Base-by-base conservation (phyloP, 352 stramenopile genomes). In the Globisporangium echinulatum region DNA sequence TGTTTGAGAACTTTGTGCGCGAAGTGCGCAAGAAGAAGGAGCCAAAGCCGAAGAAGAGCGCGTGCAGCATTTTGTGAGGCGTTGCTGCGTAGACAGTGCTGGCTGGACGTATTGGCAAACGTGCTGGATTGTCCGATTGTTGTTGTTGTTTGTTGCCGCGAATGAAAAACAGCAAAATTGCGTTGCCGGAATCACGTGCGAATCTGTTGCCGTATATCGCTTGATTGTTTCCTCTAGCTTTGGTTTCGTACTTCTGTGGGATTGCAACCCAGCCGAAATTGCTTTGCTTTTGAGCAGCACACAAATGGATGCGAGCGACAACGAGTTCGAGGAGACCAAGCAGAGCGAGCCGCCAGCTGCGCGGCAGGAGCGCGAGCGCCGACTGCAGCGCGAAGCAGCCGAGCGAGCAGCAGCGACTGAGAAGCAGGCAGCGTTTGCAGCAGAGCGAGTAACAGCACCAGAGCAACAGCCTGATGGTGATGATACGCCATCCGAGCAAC, bases 1-100 rank as follows among this genome's bases (percentile, higher is more conserved):
- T 96, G 39, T 96, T 96, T 63, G 85, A 96, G 67, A 88, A 77
- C 54, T 91, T 96, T 74, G 80, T 94, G 59, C 79, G 79, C 5
- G 86, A 94, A 64, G 85, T 90, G 56, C 80, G 85, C 69, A 79
- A 87, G 63, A 89, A 90, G 62, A 79, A 88, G 63, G 75, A 84
- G 55, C 82, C 79, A 57, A 88, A 88, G 68, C 69, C 70, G 48
- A 88, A 90, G 71, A 90, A 89, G 64, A 86, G 66, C 55, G 64
- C 74, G 49, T 94, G 84, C 57, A 63, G 42, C 7, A 87, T 94
- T 63, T 71, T 94, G 61, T 94, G 40, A 58, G 52, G 39, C 5
- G 25, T 33, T 33, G 2, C 25, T 33, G 25, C 25, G 25, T 33
- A 33, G 25, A 2, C 25, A 33, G 25, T 33, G 25, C 25, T 33